Base-by-base conservation (phyloP, 225 moss, liverwort and hornwort species). In the Anthoceros angustus region DNA sequence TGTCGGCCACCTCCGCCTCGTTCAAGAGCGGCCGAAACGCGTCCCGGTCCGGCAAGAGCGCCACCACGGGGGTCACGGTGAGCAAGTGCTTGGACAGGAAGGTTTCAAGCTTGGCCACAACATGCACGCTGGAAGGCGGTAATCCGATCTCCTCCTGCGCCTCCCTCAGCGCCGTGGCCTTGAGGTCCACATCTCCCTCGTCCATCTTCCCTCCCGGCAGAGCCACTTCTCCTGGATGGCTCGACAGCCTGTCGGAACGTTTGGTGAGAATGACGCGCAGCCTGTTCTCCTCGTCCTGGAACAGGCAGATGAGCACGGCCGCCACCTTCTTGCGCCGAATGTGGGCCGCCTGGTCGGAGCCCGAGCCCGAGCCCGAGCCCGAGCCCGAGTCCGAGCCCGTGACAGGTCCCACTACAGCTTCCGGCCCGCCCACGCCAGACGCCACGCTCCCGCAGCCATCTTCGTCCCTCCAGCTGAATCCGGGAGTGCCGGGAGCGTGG, bases 31-130 rank as follows among this genome's bases (percentile, higher is more conserved):
- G 89, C 65, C 77, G 71, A 32, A 86, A 98, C 71, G 81, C 80
- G 38, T 74, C 75, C 48, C 66, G 70, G 64, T 98, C 89, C 39
- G 80, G 80, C 42, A 98, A 77, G 64, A 98, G 82, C 62, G 80
- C 91, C 63, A 98, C 74, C 48, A 98, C 87, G 23, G 98, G 98
- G 10, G 85, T 86, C 70, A 98, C 98, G 20, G 75, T 70, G 18
- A 98, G 84, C 69, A 98, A 79, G 84, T 88, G 80, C 88, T 98
- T 98, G 6, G 98, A 98, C 65, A 98, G 88, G 42, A 98, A 98
- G 45, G 92, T 88, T 67, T 92, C 86, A 64, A 98, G 84, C 50
- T 76, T 69, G 38, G 89, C 70, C 24, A 92, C 84, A 60, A 98
- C 87, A 46, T 77, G 82, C 70, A 98, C 92, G 61, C 87, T 82